These are phyloP conservation scores for Mortierella hygrophila DNA, from an alignment of 192 early-diverging fungal genomes.

Conservation along the genomic window DNA sequence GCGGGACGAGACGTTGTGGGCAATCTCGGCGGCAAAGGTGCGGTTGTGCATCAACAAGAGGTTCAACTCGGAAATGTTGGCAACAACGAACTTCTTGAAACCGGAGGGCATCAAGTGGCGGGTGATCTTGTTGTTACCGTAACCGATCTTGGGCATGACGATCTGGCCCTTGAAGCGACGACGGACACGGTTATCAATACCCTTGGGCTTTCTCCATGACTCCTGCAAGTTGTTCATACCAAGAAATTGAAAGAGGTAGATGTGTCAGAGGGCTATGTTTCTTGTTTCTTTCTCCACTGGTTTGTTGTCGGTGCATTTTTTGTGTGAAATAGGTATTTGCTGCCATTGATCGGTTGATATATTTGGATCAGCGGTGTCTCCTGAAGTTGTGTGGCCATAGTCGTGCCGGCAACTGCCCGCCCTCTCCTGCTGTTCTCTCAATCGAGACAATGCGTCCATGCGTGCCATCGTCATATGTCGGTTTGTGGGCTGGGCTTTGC, in stretches of 20 bases:
- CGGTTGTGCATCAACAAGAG: conserved; percentile 99
- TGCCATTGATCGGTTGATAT: background rate
- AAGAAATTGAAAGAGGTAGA: background rate
- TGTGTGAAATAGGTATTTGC: background rate
- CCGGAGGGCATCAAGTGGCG: conserved; percentile 96
- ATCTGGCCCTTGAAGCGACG: conserved; percentile 97
- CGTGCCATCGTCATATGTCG: background rate
- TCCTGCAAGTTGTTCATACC: conserved; percentile 63
- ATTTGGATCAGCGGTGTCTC: background rate
- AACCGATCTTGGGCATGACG: conserved; percentile 99
- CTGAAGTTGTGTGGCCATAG: background rate
- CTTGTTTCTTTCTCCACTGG: background rate
- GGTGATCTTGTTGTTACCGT: conserved; percentile 95
- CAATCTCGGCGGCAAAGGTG: conserved; percentile 97
- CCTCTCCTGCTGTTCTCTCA: background rate
- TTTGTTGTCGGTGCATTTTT: too few species aligned
- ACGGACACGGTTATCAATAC: conserved; percentile 99
- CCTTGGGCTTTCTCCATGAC: conserved; percentile 99
- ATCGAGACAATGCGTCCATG: background rate
- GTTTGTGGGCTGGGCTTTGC: background rate
- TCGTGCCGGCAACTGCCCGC: background rate
- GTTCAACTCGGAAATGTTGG: conserved; percentile 92
- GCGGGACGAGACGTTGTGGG: conserved; percentile 93
- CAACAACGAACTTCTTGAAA: conserved; percentile 97
- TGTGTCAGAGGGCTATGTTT: conserved; percentile 5